These are phyloP conservation scores for Peniophora sp. DNA, from an alignment of 1,284 basidiomycete genomes.

Conservation along the genomic window DNA sequence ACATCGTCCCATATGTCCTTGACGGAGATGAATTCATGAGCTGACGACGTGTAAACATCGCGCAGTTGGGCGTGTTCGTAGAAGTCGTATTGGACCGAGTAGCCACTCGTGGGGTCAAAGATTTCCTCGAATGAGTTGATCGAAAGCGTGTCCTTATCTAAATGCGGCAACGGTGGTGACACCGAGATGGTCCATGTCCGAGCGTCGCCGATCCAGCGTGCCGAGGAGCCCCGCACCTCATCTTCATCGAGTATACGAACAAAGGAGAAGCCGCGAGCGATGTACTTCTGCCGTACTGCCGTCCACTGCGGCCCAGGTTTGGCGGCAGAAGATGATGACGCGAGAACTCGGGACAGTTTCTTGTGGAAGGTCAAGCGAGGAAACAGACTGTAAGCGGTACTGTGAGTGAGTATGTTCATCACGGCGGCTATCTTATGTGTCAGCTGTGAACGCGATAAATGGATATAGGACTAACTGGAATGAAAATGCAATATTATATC, in stretches of 20 bases:
- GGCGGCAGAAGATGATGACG: constrained; percentile 1
- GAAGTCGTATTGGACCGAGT: too few relatives aligned
- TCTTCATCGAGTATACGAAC: background rate
- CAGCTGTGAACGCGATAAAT: background rate
- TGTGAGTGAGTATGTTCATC: constrained; percentile 32
- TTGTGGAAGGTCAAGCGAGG: constrained; percentile 24
- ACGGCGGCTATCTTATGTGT: constrained; percentile 29
- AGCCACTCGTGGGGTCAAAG: too few relatives aligned
- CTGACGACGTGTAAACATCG: too few relatives aligned
- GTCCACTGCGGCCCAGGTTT: background rate
- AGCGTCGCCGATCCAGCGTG: background rate
- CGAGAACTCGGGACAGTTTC: constrained; percentile 5
- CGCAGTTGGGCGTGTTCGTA: too few relatives aligned
- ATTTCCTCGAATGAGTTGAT: background rate
- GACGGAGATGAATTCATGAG: too few relatives aligned
- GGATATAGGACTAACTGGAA: constrained; percentile 27
- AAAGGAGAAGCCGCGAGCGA: background rate
- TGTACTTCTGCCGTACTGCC: background rate
- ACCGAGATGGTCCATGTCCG: background rate
- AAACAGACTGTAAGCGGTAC: constrained; percentile 25
- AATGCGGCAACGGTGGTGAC: background rate
- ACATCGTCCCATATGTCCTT: too few relatives aligned
- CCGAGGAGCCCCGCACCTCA: background rate
- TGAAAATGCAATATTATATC: constrained; percentile 33
- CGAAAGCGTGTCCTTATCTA: background rate